Conservation (phyloP, 306 rosid species). For the Psophocarpus tetragonolobus region DNA sequence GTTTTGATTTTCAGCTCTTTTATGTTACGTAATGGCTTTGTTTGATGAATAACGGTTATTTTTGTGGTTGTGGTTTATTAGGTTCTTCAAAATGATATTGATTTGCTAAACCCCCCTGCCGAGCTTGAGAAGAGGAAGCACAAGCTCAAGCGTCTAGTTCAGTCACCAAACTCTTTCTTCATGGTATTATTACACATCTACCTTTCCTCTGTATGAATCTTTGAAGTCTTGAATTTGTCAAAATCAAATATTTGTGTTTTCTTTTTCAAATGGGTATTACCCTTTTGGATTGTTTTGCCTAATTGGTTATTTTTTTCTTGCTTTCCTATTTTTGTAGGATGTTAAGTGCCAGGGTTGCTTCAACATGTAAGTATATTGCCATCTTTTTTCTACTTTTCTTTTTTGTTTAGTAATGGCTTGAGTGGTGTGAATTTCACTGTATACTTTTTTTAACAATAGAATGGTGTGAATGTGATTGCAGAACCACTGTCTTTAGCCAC, state of each 20-base stretch:
- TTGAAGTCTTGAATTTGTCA: not conserved
- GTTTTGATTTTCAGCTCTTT: not conserved
- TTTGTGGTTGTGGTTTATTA: not conserved
- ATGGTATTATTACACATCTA: constrained; percentile 32
- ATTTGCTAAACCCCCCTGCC: constrained; percentile 55
- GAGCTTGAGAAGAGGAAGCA: constrained; percentile 57
- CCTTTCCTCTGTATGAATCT: too few relatives aligned
- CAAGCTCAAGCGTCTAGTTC: constrained; percentile 59
- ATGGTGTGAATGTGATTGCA: constrained; percentile 14
- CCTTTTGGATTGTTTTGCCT: not conserved
- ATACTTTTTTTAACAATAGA: not conserved
- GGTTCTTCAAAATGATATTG: constrained; percentile 63
- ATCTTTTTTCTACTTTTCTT: not conserved
- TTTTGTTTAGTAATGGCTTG: not conserved
- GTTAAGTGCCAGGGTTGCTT: constrained; percentile 64
- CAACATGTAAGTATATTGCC: constrained; percentile 48
- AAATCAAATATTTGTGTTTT: not conserved
- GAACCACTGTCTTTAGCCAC: constrained; percentile 61
- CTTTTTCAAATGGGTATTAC: not conserved
- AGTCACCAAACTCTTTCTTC: constrained; percentile 58
- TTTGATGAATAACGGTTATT: not conserved
- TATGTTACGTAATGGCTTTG: not conserved
- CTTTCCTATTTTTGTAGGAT: constrained; percentile 34
- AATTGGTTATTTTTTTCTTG: not conserved
- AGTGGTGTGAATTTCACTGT: not conserved